Base-by-base conservation (phyloP, 2,329 filamentous ascomycete genomes). In the Neofusicoccum cordaticola region DNA sequence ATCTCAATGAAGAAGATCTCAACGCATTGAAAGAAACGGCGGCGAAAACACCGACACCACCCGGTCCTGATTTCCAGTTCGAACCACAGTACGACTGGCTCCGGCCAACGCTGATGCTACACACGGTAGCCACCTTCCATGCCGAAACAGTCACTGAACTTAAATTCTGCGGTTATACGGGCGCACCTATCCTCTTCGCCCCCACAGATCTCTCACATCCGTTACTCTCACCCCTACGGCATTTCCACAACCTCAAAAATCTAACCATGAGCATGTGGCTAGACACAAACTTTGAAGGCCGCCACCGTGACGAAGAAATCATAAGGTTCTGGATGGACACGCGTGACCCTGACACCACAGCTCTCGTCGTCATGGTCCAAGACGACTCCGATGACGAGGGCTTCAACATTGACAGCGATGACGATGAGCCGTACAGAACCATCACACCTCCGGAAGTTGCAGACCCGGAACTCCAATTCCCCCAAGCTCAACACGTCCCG, bases 101-200 rank as follows among this genome's bases (percentile, higher is more conserved):
- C 2, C 66, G 71, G 4, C 66, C 70, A 19, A 70, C 75, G 3
- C 78, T 80, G 0, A 74, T 82, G 60, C 72, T 81, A 0, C 73
- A 80, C 66, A 79, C 75, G 0, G 72, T 82, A 9, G 79, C 79
- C 6, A 71, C 76, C 0, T 75, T 77, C 65, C 78, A 81, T 65
- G 74, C 77, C 5, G 67, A 65, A 8, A 81, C 77, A 1, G 66
- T 82, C 13, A 74, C 73, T 19, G 80, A 82, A 66, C 75, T 83
- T 56, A 83, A 82, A 65, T 77, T 83, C 48, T 82, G 80, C 64
- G 81, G 80, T 39, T 82, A 80, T 69, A 76, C 76, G 57, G 80
- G 80, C 42, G 74, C 77, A 13, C 76, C 80, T 0, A 72, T 80
- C 1, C 73, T 82, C 35, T 77, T 77, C 4, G 51, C 71, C 4